phyloP scores from a whole-genome alignment of 352 stramenopile species.

The Globisporangium iwayamae region DNA sequence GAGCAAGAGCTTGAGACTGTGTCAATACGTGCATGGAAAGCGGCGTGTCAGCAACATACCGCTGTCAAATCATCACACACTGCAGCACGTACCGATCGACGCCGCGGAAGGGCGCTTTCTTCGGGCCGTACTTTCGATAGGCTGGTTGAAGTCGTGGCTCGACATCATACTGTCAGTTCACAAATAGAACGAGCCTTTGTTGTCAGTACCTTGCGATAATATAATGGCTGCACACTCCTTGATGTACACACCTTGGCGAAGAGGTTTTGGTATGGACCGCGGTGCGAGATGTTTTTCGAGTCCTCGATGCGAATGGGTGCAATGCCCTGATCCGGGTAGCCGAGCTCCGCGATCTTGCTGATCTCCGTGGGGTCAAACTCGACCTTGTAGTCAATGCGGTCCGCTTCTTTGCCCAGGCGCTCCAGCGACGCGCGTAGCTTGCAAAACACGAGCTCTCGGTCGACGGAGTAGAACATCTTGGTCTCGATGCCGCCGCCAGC shows the following conservation, averaged over 20 bases:
- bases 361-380: constrained; percentile 65
- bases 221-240: not conserved
- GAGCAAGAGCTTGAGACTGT: constrained; percentile 66
- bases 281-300: constrained; percentile 39
- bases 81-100: constrained; percentile 42
- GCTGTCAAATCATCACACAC: too few species aligned
- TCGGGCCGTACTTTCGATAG: constrained; percentile 69
- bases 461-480: constrained; percentile 79
- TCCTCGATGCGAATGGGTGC: constrained; percentile 62
- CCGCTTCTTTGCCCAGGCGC: constrained; percentile 60
- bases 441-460: constrained; percentile 71
- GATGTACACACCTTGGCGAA: constrained; percentile 46
- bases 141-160: constrained; percentile 51
- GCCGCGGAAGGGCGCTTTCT: constrained; percentile 70
- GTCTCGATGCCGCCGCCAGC: constrained; percentile 71
- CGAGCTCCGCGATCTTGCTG: constrained; percentile 45
- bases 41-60: too few species aligned
- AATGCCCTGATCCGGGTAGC: constrained; percentile 58
- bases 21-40: too few species aligned
- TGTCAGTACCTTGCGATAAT: not conserved
- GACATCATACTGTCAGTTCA: constrained; percentile 43
- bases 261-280: constrained; percentile 64
- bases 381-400: constrained; percentile 78
- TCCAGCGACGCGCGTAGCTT: constrained; percentile 70
- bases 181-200: not conserved